Conservation (phyloP, 345 rosid genomes). For the Gossypium bickii region DNA sequence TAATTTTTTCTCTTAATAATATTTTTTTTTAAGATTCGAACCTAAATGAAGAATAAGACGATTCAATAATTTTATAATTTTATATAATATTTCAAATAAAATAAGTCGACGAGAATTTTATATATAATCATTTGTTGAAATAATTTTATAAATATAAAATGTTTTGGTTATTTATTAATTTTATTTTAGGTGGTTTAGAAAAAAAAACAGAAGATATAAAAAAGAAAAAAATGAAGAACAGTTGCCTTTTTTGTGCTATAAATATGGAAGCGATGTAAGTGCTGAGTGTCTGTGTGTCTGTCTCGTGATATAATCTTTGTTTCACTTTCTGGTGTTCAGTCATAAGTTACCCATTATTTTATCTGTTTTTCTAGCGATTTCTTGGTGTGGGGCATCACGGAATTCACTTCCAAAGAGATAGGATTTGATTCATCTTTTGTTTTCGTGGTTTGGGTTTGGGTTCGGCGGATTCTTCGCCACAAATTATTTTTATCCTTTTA, state of each 20-base stretch:
- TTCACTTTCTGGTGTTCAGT: conserved; percentile 22
- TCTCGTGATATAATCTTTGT: conserved; percentile 16
- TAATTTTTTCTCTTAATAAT: too few species aligned
- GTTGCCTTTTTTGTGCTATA: neutral
- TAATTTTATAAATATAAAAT: too few species aligned
- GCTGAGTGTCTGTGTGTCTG: neutral
- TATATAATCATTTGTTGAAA: too few species aligned
- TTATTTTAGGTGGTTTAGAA: neutral
- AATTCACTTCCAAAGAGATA: conserved; percentile 9
- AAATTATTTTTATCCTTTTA: neutral
- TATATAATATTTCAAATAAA: too few species aligned
- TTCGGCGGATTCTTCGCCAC: neutral
- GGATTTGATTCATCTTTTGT: neutral
- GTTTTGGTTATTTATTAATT: too few species aligned
- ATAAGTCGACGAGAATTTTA: too few species aligned
- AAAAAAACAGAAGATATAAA: neutral
- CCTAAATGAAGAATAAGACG: too few species aligned
- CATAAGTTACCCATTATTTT: conserved; percentile 8
- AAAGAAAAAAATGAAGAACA: neutral
- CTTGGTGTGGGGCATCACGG: conserved; percentile 17
- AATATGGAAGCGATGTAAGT: neutral
- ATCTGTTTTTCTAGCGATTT: neutral
- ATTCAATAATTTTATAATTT: too few species aligned
- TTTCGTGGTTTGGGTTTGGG: neutral
- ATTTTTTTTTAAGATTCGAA: too few species aligned